Base-by-base conservation (phyloP, 2,329 filamentous ascomycete species). In the Dissoconium aciculare region DNA sequence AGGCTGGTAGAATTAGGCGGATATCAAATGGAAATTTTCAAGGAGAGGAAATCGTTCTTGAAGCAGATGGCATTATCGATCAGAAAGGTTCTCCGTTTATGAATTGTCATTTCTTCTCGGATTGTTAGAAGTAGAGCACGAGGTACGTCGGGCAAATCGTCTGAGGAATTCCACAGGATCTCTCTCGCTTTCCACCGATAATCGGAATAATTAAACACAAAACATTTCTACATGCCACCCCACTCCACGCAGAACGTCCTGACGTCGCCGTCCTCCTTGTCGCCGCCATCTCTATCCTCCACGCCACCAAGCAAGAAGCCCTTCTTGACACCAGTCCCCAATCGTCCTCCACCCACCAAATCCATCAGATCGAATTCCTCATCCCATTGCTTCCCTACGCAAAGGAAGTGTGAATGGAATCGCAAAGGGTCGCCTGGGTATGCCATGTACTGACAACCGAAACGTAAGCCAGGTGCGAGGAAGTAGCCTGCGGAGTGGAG, bases 241-340 rank as follows among this genome's bases (percentile, higher is more conserved):
- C 85, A 94, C 58, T 94, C 85, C 31, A 94, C 69, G 44, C 79
- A 85, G 49, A 92, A 93, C 0, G 78, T 71, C 42, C 80, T 67
- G 13, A 87, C 56, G 30, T 53, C 39, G 14, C 49, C 39, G 19
- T 8, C 8, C 8, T 23, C n/a, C 17, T 49, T 63, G 11, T 51
- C 43, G 8, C 50, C 53, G 17, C 60, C 53, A 23, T 47, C 52
- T 11, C 45, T 42, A 27, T 55, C 48, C 32, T 67, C 59, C 44
- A 69, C 64, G 0, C 82, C 84, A 5, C 85, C 87, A 34, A 98
- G 67, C 32, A 98, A 60, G 47, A 84, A 94, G 0, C 82, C 81
- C 58, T 98, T 98, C 65, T 98, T 98, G 12, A 95, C 89, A 29
- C 82, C 82, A 2, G 89, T 95, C 0, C 85, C 89, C 39, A 98